Conservation (phyloP, 495 filamentous ascomycete genomes). For the Entonaema liquescens region DNA sequence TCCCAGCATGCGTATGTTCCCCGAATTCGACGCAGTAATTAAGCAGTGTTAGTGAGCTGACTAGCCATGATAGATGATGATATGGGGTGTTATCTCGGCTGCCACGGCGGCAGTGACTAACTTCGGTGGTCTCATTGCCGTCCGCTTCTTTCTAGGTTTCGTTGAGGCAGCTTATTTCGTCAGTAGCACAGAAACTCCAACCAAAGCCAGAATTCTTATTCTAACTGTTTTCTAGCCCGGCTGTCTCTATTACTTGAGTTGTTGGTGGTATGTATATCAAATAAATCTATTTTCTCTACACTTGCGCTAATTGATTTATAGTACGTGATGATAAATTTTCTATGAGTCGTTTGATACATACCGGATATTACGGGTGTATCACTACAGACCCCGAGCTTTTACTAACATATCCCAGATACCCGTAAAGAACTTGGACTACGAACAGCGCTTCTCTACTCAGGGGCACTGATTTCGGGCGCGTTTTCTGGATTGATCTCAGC, state of each 20-base stretch:
- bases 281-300: constrained; percentile 45
- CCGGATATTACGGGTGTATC: not conserved
- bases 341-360: constrained; percentile 52
- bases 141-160: constrained; percentile 77
- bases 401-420: constrained; percentile 53
- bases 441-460: constrained; percentile 69
- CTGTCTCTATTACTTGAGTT: constrained; percentile 63
- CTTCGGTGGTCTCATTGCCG: constrained; percentile 68
- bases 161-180: constrained; percentile 62
- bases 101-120: constrained; percentile 68
- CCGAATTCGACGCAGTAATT: not conserved
- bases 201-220: not conserved
- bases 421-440: constrained; percentile 64
- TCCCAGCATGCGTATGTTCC: constrained; percentile 61
- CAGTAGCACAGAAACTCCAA: constrained; percentile 19
- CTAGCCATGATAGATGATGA: constrained; percentile 58
- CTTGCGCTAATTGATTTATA: constrained; percentile 25
- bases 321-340: constrained; percentile 47
- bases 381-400: not conserved
- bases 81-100: constrained; percentile 78
- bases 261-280: constrained; percentile 55
- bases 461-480: constrained; percentile 68
- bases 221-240: constrained; percentile 51
- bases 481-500: constrained; percentile 72
- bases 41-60: constrained; percentile 52